Conservation (phyloP, 106 monocot genomes). For the Iris macrosiphon region DNA sequence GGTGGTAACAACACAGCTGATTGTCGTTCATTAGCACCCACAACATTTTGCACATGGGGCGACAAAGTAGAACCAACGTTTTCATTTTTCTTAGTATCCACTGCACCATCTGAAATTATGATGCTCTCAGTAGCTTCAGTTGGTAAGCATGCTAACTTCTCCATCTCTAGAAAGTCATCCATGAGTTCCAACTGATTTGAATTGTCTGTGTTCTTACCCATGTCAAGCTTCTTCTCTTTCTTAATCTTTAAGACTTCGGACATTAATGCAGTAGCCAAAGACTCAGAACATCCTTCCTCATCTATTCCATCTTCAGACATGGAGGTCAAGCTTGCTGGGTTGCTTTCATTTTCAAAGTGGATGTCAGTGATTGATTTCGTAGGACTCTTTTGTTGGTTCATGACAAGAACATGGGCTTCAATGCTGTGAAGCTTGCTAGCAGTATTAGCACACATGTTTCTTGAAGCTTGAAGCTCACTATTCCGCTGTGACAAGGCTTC, state of each 20-base stretch:
- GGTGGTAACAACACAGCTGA: background rate
- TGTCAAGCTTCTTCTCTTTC: conserved; percentile 39
- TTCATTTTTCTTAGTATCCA: conserved; percentile 20
- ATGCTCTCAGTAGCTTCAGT: conserved; percentile 23
- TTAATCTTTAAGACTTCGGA: conserved; percentile 76
- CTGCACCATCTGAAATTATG: conserved; percentile 9
- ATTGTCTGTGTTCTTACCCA: conserved; percentile 24
- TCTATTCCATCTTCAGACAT: conserved; percentile 89
- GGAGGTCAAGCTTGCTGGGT: conserved; percentile 66
- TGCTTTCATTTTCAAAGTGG: conserved; percentile 52
- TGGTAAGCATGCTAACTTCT: conserved; percentile 49
- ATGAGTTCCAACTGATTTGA: conserved; percentile 57
- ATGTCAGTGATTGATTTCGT: conserved; percentile 35
- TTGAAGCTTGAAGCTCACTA: conserved; percentile 73
- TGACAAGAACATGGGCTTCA: conserved; percentile 41
- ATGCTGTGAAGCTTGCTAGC: conserved; percentile 58
- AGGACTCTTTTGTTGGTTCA: conserved; percentile 39
- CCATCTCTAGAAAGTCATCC: conserved; percentile 89
- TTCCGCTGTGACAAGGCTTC: conserved; percentile 88
- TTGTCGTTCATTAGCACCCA: conserved; percentile 15
- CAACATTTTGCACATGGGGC: conserved; percentile 37
- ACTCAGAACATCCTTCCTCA: conserved; percentile 63
- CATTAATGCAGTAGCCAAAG: conserved; percentile 53
- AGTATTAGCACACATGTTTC: conserved; percentile 69
- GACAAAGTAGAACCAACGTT: no score